phyloP scores from a whole-genome alignment of 441 rosid species.

The Breynia disticha region DNA sequence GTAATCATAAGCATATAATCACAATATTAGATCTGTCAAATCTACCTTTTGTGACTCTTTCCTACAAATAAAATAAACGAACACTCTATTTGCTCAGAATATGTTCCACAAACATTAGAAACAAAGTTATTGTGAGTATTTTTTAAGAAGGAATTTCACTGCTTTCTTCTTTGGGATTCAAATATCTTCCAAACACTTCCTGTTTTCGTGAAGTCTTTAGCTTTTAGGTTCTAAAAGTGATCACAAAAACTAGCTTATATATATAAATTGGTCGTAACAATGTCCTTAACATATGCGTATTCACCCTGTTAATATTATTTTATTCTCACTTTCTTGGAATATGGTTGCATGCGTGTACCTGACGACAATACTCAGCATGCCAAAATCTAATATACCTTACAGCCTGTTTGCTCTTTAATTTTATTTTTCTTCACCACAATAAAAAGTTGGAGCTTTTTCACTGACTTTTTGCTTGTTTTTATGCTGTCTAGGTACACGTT shows the following conservation, averaged over 20 bases:
- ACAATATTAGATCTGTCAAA: too few species aligned
- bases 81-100: slow-evolving; percentile 1
- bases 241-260: too few species aligned
- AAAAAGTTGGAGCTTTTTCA: too few species aligned
- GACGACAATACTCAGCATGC: slow-evolving; percentile 13
- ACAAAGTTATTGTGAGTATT: background rate
- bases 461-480: background rate
- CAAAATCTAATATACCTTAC: slow-evolving; percentile 9
- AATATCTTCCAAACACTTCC: background rate
- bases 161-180: slow-evolving; percentile 8
- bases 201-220: too few species aligned
- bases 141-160: slow-evolving; percentile 2
- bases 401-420: slow-evolving; percentile 3
- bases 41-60: background rate
- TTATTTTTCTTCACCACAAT: background rate
- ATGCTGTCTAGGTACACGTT: slow-evolving; percentile 56
- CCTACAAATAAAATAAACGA: background rate
- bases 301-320: background rate
- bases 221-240: too few species aligned
- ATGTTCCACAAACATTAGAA: slow-evolving; percentile 5
- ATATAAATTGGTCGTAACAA: background rate
- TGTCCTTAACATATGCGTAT: background rate
- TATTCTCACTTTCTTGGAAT: slow-evolving; percentile 24
- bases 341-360: slow-evolving; percentile 38
- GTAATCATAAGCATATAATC: background rate